These are phyloP conservation scores for Cylindrotheca fusiformis DNA, from an alignment of 108 stramenopile genomes.

Conservation along the genomic window DNA sequence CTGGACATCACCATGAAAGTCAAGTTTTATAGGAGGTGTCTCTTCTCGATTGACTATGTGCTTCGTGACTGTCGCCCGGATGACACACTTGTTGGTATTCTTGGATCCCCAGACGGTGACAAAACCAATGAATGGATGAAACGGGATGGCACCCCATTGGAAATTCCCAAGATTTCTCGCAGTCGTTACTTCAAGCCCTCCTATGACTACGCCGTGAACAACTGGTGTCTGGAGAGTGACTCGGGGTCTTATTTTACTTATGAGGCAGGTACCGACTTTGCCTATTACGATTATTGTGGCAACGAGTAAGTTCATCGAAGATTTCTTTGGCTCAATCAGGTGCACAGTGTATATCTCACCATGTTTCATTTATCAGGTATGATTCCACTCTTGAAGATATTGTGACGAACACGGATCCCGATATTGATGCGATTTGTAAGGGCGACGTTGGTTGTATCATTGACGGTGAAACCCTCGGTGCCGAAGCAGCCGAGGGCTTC, in stretches of 20 bases:
- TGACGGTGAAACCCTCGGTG: slow-evolving; percentile 1
- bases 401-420: background rate
- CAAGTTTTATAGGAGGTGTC: background rate
- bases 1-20: no score
- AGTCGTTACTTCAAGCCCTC: background rate
- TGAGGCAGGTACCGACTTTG: background rate
- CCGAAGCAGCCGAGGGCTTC: slow-evolving; percentile 2
- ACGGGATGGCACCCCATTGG: background rate
- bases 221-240: background rate
- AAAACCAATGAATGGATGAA: slow-evolving; percentile 5
- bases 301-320: background rate
- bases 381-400: background rate
- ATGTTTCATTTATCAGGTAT: background rate
- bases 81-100: background rate
- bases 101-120: slow-evolving; percentile 4
- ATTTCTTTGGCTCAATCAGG: background rate
- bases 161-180: background rate
- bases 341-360: background rate
- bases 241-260: background rate
- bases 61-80: background rate
- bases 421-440: background rate
- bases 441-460: background rate
- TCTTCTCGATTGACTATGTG: background rate
- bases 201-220: background rate
- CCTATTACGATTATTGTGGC: background rate